Evolutionary conservation across 75 land plant species (phyloP).

Genomic region (Pseudotsuga menziesii): DNA sequence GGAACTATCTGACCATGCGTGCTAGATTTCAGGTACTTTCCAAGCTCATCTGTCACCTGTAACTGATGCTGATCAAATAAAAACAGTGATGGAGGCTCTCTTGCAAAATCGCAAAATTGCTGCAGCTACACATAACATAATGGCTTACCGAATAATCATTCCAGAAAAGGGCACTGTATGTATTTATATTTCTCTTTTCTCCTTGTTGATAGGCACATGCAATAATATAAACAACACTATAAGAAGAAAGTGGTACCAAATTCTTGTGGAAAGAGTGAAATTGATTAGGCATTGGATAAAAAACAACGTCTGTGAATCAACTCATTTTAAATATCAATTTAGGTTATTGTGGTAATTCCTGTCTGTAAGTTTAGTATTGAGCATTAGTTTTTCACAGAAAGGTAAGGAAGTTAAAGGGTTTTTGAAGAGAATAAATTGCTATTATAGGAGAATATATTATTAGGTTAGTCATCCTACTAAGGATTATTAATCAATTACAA

Average conservation of each 20-base stretch:
- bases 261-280: too few species aligned
- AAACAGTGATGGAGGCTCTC: constrained; percentile 35
- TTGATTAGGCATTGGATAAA: too few species aligned
- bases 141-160: constrained; percentile 38
- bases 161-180: constrained; percentile 31
- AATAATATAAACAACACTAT: neutral
- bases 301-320: too few species aligned
- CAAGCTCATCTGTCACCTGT: constrained; percentile 42
- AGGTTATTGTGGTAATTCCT: too few species aligned
- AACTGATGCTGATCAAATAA: constrained; percentile 19
- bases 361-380: too few species aligned
- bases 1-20: neutral
- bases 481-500: too few species aligned
- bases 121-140: constrained; percentile 47
- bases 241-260: neutral
- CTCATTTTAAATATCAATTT: too few species aligned
- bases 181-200: neutral
- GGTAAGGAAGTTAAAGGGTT: too few species aligned
- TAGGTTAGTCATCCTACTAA: too few species aligned
- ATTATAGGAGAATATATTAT: too few species aligned
- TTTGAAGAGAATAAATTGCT: too few species aligned
- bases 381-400: too few species aligned
- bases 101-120: constrained; percentile 44
- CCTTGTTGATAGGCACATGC: neutral
- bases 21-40: constrained; percentile 26